A percentile compares a stretch with the other conserved stretches of the same genome.
These are phyloP conservation scores for Boletus vermiculosoides DNA, from an alignment of 768 basidiomycete species.

Conservation along the genomic window DNA sequence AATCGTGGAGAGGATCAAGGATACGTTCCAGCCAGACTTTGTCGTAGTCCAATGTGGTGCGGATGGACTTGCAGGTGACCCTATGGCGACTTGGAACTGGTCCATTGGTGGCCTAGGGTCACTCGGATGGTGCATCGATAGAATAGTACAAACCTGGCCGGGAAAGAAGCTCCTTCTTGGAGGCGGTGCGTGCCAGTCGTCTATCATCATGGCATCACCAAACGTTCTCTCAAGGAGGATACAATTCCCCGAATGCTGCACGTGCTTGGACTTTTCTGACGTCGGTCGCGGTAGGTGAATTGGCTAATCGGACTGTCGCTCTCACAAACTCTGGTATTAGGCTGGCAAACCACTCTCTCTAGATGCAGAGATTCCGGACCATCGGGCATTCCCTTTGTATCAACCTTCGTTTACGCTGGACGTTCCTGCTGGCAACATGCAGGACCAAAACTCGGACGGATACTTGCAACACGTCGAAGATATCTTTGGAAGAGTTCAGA, in stretches of 20 bases:
- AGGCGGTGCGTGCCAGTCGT: conserved; percentile 49
- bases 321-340: conserved; percentile 35
- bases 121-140: conserved; percentile 64
- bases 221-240: conserved; percentile 59
- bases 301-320: background rate
- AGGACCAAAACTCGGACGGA: conserved; percentile 66
- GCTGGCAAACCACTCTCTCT: conserved; percentile 50
- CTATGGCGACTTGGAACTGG: conserved; percentile 74
- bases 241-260: conserved; percentile 79
- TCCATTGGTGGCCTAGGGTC: conserved; percentile 57
- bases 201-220: background rate
- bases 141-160: conserved; percentile 52
- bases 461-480: conserved; percentile 49
- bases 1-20: conserved; percentile 56
- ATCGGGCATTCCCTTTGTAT: conserved; percentile 68
- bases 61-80: conserved; percentile 85
- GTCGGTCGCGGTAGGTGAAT: conserved; percentile 59
- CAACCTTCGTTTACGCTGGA: conserved; percentile 81
- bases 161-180: conserved; percentile 71
- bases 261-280: conserved; percentile 86
- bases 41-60: conserved; percentile 84
- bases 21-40: conserved; percentile 71
- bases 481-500: conserved; percentile 38
- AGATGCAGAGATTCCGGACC: conserved; percentile 74
- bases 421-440: conserved; percentile 68